Percentiles rank a stretch among this genome's conserved stretches.
Conservation (phyloP, 768 basidiomycete species). For the Kwoniella dendrophila region DNA sequence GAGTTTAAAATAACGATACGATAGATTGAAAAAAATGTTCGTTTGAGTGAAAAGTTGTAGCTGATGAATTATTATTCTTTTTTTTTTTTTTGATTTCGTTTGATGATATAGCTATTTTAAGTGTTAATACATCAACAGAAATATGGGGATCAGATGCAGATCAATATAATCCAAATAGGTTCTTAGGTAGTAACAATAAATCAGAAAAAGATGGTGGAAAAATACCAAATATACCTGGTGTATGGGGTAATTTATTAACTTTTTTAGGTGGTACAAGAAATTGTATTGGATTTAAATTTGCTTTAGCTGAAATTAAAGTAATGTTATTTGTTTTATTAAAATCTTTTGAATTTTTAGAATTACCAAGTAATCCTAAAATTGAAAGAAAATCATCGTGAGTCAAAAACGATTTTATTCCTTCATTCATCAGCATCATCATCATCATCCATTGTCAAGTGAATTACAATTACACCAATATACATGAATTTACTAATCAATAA, state of each 20-base stretch:
- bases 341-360: constrained; percentile 49
- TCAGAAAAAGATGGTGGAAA: constrained; percentile 31
- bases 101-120: constrained; percentile 55
- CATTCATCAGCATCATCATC: neutral
- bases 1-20: neutral
- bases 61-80: too few species aligned
- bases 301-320: constrained; percentile 54
- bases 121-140: constrained; percentile 43
- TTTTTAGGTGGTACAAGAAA: constrained; percentile 54
- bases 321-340: constrained; percentile 54
- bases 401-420: neutral
- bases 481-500: too few species aligned
- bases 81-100: too few species aligned
- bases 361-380: constrained; percentile 45
- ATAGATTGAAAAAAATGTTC: too few species aligned
- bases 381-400: constrained; percentile 52
- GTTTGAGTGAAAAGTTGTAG: too few species aligned
- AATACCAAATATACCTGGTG: too few species aligned
- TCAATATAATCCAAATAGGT: constrained; percentile 47
- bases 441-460: too few species aligned
- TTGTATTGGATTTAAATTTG: constrained; percentile 56
- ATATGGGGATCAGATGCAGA: constrained; percentile 54
- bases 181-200: constrained; percentile 31
- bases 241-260: constrained; percentile 55
- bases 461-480: too few species aligned